A percentile compares a stretch with the other conserved stretches of the same genome.
phyloP scores from a whole-genome alignment of 1,284 basidiomycete species.

The Chalciporus sp. region DNA sequence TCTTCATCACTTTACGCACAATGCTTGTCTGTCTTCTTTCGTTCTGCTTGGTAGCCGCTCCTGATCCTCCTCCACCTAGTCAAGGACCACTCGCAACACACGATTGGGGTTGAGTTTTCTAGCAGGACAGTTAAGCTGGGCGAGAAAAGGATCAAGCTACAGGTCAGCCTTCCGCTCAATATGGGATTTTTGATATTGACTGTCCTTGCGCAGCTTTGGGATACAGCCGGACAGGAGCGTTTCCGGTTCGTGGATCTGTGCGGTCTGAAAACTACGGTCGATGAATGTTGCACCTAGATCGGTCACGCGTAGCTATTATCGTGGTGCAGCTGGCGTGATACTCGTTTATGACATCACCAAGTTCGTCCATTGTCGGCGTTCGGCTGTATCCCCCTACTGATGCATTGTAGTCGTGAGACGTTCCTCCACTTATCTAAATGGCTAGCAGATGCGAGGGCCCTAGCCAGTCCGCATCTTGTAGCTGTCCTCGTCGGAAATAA shows the following conservation, averaged over 20 bases:
- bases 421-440: constrained; percentile 84
- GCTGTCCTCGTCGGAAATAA: constrained; percentile 96
- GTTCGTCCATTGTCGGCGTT: constrained; percentile 47
- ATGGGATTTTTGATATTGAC: constrained; percentile 12
- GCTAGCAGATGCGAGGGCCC: constrained; percentile 88
- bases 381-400: constrained; percentile 17
- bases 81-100: constrained; percentile 96
- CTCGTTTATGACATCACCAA: constrained; percentile 97
- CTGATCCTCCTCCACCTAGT: constrained; percentile 50
- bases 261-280: constrained; percentile 10
- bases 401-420: constrained; percentile 64
- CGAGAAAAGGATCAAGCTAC: constrained; percentile 92
- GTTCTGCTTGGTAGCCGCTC: constrained; percentile 3
- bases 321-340: constrained; percentile 92
- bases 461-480: constrained; percentile 88
- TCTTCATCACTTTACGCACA: constrained; percentile 94
- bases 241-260: constrained; percentile 64
- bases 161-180: constrained; percentile 53
- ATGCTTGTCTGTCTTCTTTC: constrained; percentile 72
- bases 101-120: constrained; percentile 96
- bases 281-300: constrained; percentile 53
- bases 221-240: constrained; percentile 95
- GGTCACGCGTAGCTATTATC: constrained; percentile 97
- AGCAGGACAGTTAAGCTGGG: constrained; percentile 87
- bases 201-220: constrained; percentile 76